Evolutionary conservation across 1,139 yeast genomes (phyloP).

Genomic region (Geotrichum fermentans): DNA sequence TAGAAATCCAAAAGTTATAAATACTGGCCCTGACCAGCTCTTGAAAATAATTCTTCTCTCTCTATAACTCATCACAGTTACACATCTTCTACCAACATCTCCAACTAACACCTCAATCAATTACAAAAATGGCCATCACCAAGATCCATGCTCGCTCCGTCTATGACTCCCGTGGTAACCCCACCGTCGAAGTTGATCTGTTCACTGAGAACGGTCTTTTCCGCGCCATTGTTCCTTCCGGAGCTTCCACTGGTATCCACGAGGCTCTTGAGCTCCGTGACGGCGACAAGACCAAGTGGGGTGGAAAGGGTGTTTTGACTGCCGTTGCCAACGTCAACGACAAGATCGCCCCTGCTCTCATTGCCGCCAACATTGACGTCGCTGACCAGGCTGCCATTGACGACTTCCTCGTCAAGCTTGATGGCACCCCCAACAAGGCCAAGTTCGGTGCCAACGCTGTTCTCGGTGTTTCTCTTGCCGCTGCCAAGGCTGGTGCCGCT

Average conservation of each 20-base stretch:
- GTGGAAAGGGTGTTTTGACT: conserved; percentile 90
- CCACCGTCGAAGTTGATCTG: conserved; percentile 92
- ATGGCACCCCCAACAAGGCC: conserved; percentile 91
- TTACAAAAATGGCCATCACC: conserved; percentile 46
- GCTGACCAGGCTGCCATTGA: conserved; percentile 76
- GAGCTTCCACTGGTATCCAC: conserved; percentile 93
- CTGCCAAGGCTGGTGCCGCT: conserved; percentile 93
- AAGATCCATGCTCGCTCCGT: conserved; percentile 86
- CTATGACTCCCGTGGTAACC: conserved; percentile 97
- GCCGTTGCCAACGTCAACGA: conserved; percentile 91
- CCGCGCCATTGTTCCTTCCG: conserved; percentile 94
- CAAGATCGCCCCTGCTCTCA: conserved; percentile 80
- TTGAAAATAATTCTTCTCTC: background rate
- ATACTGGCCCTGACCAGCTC: too few species aligned
- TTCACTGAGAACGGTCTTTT: conserved; percentile 79
- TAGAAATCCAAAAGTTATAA: too few species aligned
- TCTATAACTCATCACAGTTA: background rate
- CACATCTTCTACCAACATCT: too few species aligned
- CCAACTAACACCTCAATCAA: background rate
- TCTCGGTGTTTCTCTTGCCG: conserved; percentile 90
- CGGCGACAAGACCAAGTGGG: conserved; percentile 89
- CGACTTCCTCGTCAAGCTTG: conserved; percentile 68
- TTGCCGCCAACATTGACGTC: conserved; percentile 69
- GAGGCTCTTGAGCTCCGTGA: conserved; percentile 96
- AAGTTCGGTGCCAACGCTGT: conserved; percentile 95